Evolutionary conservation across 2,329 filamentous ascomycete genomes (phyloP).

Genomic region (Sporothrix mexicana): DNA sequence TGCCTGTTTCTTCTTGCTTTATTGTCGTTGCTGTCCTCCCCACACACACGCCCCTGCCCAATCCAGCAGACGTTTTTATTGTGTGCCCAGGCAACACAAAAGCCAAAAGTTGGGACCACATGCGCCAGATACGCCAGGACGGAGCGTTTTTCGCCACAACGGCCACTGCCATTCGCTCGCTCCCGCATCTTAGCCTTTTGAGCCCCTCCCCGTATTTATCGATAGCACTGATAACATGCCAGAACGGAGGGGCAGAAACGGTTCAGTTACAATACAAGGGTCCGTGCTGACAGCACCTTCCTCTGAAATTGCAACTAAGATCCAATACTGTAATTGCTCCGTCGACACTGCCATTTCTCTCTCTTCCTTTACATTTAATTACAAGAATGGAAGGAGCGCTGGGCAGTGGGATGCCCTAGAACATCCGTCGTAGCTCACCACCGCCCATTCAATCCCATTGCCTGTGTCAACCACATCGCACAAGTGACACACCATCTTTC

Average conservation of each 20-base stretch:
- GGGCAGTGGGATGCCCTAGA: background rate
- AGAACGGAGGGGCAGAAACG: conserved; percentile 24
- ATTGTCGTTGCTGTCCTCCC: conserved; percentile 1
- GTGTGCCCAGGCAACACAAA: conserved; percentile 7
- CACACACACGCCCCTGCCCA: conserved; percentile 19
- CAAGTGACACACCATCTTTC: background rate
- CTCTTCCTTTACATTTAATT: background rate
- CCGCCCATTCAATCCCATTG: background rate
- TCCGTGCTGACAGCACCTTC: background rate
- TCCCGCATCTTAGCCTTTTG: conserved; percentile 16
- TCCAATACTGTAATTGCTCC: background rate
- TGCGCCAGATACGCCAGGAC: background rate
- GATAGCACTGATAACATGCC: conserved; percentile 25
- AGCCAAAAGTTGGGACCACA: background rate
- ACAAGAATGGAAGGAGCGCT: conserved; percentile 15
- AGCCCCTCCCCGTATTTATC: conserved; percentile 10
- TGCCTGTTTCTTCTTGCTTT: background rate
- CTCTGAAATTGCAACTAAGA: background rate
- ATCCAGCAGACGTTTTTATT: background rate
- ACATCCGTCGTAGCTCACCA: background rate
- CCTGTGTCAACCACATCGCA: background rate
- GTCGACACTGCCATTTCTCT: conserved; percentile 2
- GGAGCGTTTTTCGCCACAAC: conserved; percentile 6
- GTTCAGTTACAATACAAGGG: background rate
- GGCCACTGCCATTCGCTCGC: conserved; percentile 21